Evolutionary conservation across 345 rosid species (phyloP).

Genomic region (Moricandia arvensis): DNA sequence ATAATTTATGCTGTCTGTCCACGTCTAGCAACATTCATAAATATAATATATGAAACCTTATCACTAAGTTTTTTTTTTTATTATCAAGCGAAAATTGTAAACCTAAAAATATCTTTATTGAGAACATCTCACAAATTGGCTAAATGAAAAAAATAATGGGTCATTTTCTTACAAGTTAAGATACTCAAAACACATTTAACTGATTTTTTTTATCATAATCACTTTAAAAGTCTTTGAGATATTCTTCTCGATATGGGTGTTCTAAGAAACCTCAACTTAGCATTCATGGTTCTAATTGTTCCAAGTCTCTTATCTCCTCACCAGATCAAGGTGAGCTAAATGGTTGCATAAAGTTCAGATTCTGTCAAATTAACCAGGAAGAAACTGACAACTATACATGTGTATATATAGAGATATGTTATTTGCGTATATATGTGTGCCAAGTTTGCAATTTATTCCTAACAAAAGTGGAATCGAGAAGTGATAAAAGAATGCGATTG

Average conservation of each 20-base stretch:
- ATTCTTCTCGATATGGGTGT: not conserved
- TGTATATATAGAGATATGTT: not conserved
- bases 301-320: constrained; percentile 9
- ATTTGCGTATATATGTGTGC: not conserved
- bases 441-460: not conserved
- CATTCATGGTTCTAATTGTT: not conserved
- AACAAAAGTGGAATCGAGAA: constrained; percentile 1
- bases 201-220: not conserved
- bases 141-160: not conserved
- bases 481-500: constrained; percentile 8
- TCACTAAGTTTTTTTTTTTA: not conserved
- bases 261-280: not conserved
- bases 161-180: not conserved
- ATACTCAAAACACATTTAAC: not conserved
- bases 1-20: not conserved
- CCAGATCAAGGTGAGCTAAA: not conserved
- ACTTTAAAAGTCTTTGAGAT: not conserved
- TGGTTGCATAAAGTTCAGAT: not conserved
- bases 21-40: not conserved
- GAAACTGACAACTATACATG: not conserved
- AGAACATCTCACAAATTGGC: not conserved
- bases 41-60: not conserved
- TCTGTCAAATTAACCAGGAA: not conserved
- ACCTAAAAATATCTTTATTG: not conserved
- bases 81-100: not conserved